Conservation (phyloP, 768 basidiomycete species). For the Mrakia gelida region DNA sequence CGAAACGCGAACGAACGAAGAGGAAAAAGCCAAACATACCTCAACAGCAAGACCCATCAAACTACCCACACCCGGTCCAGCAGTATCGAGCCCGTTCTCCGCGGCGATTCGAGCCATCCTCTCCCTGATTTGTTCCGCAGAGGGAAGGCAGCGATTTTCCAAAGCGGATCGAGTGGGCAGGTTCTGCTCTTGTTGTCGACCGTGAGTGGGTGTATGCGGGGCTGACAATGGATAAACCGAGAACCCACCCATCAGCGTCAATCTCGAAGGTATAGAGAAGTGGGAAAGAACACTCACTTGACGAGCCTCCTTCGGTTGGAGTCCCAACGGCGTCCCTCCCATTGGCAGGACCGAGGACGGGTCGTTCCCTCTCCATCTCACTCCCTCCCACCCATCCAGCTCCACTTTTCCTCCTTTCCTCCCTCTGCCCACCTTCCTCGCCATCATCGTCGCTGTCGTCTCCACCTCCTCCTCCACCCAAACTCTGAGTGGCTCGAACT, state of each 20-base stretch:
- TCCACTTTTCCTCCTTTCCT: slow-evolving; percentile 18
- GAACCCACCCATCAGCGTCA: not conserved
- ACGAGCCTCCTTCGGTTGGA: not conserved
- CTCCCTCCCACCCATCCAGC: slow-evolving; percentile 27
- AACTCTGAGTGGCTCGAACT: not conserved
- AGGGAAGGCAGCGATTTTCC: slow-evolving; percentile 19
- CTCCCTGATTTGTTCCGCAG: slow-evolving; percentile 5
- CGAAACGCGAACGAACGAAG: no score
- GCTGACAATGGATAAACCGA: not conserved
- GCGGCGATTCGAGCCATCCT: slow-evolving; percentile 20
- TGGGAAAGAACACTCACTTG: not conserved
- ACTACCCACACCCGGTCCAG: slow-evolving; percentile 15
- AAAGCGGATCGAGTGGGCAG: not conserved
- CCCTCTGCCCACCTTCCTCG: not conserved
- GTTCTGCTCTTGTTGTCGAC: not conserved
- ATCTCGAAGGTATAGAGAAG: not conserved
- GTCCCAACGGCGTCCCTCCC: not conserved
- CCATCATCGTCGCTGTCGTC: slow-evolving; percentile 8
- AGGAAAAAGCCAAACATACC: not conserved
- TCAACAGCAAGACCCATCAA: slow-evolving; percentile 20
- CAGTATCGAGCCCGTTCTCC: slow-evolving; percentile 16
- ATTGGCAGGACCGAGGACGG: not conserved
- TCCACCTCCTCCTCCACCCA: not conserved
- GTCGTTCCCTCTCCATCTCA: slow-evolving; percentile 25
- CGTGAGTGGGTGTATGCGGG: not conserved